These are phyloP conservation scores for Nothopassalora personata DNA, from an alignment of 2,329 filamentous ascomycete genomes.

Conservation along the genomic window DNA sequence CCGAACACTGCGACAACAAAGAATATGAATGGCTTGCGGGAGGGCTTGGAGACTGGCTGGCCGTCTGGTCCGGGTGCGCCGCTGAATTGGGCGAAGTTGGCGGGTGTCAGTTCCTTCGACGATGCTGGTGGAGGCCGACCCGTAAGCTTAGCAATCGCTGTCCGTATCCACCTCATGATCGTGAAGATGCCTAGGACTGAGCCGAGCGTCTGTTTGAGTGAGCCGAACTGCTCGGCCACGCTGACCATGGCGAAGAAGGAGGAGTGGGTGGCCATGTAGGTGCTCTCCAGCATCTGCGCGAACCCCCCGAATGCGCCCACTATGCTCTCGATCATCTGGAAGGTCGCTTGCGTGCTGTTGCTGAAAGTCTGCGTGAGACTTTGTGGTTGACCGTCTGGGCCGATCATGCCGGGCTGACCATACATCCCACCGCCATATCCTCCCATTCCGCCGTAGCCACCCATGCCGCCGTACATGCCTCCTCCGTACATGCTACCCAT, in stretches of 20 bases:
- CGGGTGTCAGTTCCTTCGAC: constrained; percentile 78
- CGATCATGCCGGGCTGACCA: constrained; percentile 46
- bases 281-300: constrained; percentile 98
- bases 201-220: constrained; percentile 85
- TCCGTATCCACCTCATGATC: constrained; percentile 88
- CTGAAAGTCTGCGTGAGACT: constrained; percentile 93
- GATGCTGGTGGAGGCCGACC: constrained; percentile 86
- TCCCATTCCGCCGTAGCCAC: constrained; percentile 30
- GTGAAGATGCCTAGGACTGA: constrained; percentile 95
- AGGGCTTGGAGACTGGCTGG: constrained; percentile 64
- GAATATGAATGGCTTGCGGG: constrained; percentile 92
- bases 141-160: constrained; percentile 84
- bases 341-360: constrained; percentile 91
- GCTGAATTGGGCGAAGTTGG: constrained; percentile 85
- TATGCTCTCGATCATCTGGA: constrained; percentile 96
- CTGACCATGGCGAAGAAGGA: constrained; percentile 99
- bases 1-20: constrained; percentile 93
- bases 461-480: constrained; percentile 27
- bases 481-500: constrained; percentile 30
- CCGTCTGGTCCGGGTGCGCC: constrained; percentile 61
- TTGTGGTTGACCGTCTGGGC: constrained; percentile 72
- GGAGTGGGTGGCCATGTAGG: constrained; percentile 98
- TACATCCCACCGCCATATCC: constrained; percentile 30
- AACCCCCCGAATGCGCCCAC: constrained; percentile 96
- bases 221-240: constrained; percentile 94